Conservation (phyloP, 2,329 filamentous ascomycete genomes). For the Taxawa tesnikishii region DNA sequence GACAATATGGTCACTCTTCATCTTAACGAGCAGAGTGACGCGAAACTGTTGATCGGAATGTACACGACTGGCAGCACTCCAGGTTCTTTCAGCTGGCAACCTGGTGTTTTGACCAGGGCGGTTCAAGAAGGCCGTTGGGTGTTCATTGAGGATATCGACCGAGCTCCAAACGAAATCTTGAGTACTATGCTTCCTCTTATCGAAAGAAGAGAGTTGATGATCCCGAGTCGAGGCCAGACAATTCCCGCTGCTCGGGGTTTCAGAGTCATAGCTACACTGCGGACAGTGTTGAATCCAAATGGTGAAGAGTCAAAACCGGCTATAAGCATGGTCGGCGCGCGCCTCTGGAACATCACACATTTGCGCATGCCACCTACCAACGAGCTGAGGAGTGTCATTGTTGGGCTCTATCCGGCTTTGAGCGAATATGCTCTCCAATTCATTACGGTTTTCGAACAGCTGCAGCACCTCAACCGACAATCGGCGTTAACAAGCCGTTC, state of each 20-base stretch:
- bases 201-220: conserved; percentile 79
- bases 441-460: conserved; percentile 42
- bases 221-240: conserved; percentile 77
- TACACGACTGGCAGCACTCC: conserved; percentile 83
- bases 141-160: conserved; percentile 89
- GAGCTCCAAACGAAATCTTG: conserved; percentile 88
- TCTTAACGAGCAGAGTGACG: conserved; percentile 95
- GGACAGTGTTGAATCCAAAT: conserved; percentile 52
- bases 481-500: conserved; percentile 34
- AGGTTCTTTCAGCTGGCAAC: conserved; percentile 82
- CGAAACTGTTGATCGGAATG: conserved; percentile 87
- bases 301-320: conserved; percentile 61
- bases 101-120: conserved; percentile 86
- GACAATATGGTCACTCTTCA: conserved; percentile 84
- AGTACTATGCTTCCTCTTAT: conserved; percentile 87
- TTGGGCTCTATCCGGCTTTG: conserved; percentile 58
- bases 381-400: conserved; percentile 66
- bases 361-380: conserved; percentile 51
- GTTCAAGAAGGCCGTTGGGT: conserved; percentile 94
- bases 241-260: conserved; percentile 77
- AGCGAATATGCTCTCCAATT: conserved; percentile 42
- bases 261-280: conserved; percentile 81
- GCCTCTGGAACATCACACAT: conserved; percentile 73
- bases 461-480: conserved; percentile 27
- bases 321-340: conserved; percentile 60